Conservation (phyloP, 1,284 basidiomycete genomes). For the Austroboletus novae-zelandiae region DNA sequence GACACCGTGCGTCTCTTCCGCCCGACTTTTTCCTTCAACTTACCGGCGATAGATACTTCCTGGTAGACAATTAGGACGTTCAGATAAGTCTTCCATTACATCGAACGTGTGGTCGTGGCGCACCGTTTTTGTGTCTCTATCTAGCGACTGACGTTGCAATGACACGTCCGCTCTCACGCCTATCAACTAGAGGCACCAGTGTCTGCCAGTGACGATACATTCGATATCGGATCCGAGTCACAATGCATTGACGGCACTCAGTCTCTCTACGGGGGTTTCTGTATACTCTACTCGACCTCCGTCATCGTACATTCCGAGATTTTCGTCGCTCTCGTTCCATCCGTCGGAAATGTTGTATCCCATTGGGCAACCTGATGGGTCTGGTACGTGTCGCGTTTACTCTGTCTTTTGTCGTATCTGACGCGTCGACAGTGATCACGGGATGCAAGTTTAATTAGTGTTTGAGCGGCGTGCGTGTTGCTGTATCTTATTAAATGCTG, state of each 20-base stretch:
- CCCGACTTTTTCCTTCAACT: too few species aligned
- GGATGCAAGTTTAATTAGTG: slow-evolving; percentile 40
- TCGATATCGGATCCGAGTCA: slow-evolving; percentile 41
- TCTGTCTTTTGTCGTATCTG: slow-evolving; percentile 4
- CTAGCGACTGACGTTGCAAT: slow-evolving; percentile 5
- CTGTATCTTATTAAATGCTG: slow-evolving; percentile 12
- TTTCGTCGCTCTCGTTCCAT: slow-evolving; percentile 69
- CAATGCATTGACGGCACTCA: slow-evolving; percentile 47
- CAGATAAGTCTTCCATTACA: too few species aligned
- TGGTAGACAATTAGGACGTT: too few species aligned
- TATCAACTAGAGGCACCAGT: slow-evolving; percentile 62
- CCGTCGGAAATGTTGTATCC: slow-evolving; percentile 80
- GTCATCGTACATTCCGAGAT: slow-evolving; percentile 60
- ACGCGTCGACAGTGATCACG: slow-evolving; percentile 38
- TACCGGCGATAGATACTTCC: too few species aligned
- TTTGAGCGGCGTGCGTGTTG: neutral
- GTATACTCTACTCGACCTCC: slow-evolving; percentile 52
- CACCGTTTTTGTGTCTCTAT: neutral
- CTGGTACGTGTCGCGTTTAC: slow-evolving; percentile 44
- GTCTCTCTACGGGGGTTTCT: slow-evolving; percentile 51
- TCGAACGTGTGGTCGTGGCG: too few species aligned
- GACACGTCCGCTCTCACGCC: slow-evolving; percentile 65
- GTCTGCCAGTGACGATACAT: slow-evolving; percentile 55
- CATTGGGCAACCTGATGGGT: slow-evolving; percentile 69
- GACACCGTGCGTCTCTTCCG: too few species aligned